Base-by-base conservation (phyloP, 352 stramenopile genomes). In the Phytophthora macrochlamydospora region DNA sequence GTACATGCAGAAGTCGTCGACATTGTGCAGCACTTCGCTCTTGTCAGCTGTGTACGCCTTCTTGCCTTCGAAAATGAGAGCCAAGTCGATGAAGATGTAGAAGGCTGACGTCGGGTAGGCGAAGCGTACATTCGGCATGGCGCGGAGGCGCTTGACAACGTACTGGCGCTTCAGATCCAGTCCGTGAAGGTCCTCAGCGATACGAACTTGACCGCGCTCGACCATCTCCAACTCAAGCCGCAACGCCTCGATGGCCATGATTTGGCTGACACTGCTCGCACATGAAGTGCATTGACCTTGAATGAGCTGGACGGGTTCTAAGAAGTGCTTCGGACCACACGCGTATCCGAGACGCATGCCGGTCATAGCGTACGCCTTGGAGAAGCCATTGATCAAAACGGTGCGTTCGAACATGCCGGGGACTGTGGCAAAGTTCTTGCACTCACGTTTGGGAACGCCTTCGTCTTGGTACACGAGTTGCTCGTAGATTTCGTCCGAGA, bases 401-500 rank as follows among this genome's bases (percentile, higher is more conserved):
- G 95, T 99, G 7, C 95, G 81, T 46, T 92, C 64, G 57, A 88
- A 96, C 90, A 99, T 97, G 51, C 62, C 82, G 0, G 85, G 81
- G 8, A 92, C 62, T 28, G 76, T 69, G 28, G 83, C 86, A 54
- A 97, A 94, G 56, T 73, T 91, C 59, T 82, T 59, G 71, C 91
- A 87, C 7, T 64, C 62, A 49, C 79, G 79, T 35, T 73, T 81
- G 49, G 65, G 82, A 45, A 65, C 75, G 59, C 56, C 75, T 67
- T 84, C 81, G 32, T 89, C 76, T 49, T 95, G 79, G 81, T 98
- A 99, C 8, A 98, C 79, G 35, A 99, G 78, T 48, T 96, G 83
- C 76, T 99, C 96, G 67, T 99, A 99, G 55, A 99, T 99, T 77
- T 99, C 96, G 78, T 99, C 96, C 11, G 89, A 76, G 56, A 99